Percentiles rank a stretch among this genome's conserved stretches.
These are phyloP conservation scores for Aspergillus panamensis DNA, from an alignment of 495 filamentous ascomycete species.

Conservation along the genomic window DNA sequence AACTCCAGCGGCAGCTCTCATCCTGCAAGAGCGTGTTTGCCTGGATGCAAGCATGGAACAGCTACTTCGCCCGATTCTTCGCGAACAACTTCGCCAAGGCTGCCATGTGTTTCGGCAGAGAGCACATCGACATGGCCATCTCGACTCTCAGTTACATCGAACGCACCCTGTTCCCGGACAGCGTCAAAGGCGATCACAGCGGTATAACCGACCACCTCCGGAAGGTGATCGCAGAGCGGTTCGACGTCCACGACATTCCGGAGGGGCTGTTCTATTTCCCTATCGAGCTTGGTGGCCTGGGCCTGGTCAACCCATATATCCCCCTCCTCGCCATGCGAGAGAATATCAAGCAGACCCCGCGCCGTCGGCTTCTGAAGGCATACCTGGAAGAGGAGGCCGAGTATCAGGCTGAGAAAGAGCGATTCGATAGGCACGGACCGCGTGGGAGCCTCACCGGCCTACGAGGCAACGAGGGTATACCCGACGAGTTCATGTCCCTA, in stretches of 20 bases:
- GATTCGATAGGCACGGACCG: slow-evolving; percentile 37
- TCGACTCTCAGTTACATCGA: slow-evolving; percentile 59
- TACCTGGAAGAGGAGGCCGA: slow-evolving; percentile 38
- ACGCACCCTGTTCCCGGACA: slow-evolving; percentile 45
- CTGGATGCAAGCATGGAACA: slow-evolving; percentile 65
- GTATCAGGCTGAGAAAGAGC: slow-evolving; percentile 45
- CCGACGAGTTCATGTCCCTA: slow-evolving; percentile 48
- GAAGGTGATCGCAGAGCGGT: slow-evolving; percentile 49
- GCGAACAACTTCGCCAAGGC: slow-evolving; percentile 62
- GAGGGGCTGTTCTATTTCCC: slow-evolving; percentile 69
- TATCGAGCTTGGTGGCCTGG: slow-evolving; percentile 55
- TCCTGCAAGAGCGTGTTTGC: slow-evolving; percentile 55
- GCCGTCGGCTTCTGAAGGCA: slow-evolving; percentile 42
- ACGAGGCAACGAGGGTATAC: slow-evolving; percentile 19
- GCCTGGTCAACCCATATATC: slow-evolving; percentile 56
- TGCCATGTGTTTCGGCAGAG: slow-evolving; percentile 60
- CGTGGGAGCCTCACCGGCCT: background rate
- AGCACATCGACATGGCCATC: slow-evolving; percentile 62
- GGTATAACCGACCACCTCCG: slow-evolving; percentile 59
- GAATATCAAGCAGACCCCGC: slow-evolving; percentile 46
- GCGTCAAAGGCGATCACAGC: slow-evolving; percentile 14
- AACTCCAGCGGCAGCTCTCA: slow-evolving; percentile 57
- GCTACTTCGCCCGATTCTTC: slow-evolving; percentile 62
- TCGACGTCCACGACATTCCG: slow-evolving; percentile 54
- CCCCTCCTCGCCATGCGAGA: slow-evolving; percentile 51